Base-by-base conservation (phyloP, 139 green algal genomes). In the Chlorella sp. region DNA sequence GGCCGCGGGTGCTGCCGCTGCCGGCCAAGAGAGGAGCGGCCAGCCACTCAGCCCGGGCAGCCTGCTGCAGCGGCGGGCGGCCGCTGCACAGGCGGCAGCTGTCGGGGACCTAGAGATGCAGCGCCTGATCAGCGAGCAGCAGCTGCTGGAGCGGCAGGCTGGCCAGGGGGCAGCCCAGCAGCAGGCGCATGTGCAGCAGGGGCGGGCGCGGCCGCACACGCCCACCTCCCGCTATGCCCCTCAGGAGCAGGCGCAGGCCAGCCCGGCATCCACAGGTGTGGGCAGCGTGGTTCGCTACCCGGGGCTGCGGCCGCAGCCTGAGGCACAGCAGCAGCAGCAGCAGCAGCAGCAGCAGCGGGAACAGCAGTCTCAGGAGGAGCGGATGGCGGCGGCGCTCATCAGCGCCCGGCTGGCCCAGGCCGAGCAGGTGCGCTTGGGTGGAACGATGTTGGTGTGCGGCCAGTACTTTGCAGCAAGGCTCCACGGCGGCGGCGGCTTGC, bases 11-110 rank as follows among this genome's bases (percentile, higher is more conserved):
- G 36, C 17, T 3, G 38, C 9, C 34, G 22, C 8, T 56, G 41
- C 26, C 11, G 72, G 60, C 41, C 77, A 74, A 60, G 24, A 83
- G 51, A 24, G 13, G 51, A 24, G 51, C 51, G 51, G 51, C 51
- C 51, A 60, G 9, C 4, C 51, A 16, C 51, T 60, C 77, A 83
- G 77, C 77, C 77, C 77, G 0, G 77, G 64, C 40, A 83, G 77
- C 77, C 77, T 62, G 77, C 80, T 51, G 44, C 65, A 77, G n/a
- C 30, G 46, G n/a, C 65, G 67, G 80, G 46, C 76, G n/a, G 80
- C 80, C 3, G 51, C 32, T 24, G 44, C 65, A 46, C 36, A n/a
- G 20, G 54, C 44, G n/a, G 0, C 67, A n/a, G 80, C 65, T 0
- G 28, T 83, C 1, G 56, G 41, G 26, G 38, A 73, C 16, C 38